A percentile compares a stretch with the other conserved stretches of the same genome.
Conservation (phyloP, 371 early-diverging fungal species). For the Mortierella sp. region DNA sequence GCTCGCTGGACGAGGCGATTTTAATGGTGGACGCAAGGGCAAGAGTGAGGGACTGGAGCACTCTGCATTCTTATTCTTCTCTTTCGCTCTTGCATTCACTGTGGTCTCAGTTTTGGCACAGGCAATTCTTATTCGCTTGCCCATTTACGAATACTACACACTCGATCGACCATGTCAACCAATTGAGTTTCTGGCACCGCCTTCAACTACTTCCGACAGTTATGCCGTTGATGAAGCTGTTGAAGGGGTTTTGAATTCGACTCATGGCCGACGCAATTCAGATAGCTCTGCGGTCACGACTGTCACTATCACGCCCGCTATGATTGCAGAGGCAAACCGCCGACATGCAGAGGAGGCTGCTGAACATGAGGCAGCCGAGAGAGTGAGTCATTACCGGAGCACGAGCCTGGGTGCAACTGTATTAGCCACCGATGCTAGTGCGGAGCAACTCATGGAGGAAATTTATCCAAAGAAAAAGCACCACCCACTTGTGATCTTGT, state of each 20-base stretch:
- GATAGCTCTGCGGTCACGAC: conserved; percentile 27
- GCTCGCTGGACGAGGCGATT: conserved; percentile 13
- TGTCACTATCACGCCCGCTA: conserved; percentile 41
- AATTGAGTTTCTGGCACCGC: conserved; percentile 41
- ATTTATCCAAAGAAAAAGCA: conserved; percentile 60
- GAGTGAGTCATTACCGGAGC: conserved; percentile 35
- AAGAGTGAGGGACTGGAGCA: conserved; percentile 53
- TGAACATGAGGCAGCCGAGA: conserved; percentile 17
- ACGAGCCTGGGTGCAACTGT: conserved; percentile 46
- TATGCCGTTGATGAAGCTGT: conserved; percentile 1
- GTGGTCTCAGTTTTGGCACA: conserved; percentile 63
- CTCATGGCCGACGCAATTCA: conserved; percentile 38
- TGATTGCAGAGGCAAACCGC: conserved; percentile 45
- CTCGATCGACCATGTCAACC: conserved; percentile 42
- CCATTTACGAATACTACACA: conserved; percentile 65
- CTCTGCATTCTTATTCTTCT: conserved; percentile 72
- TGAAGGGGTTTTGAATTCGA: neutral
- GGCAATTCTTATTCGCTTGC: conserved; percentile 57
- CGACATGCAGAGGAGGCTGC: conserved; percentile 27
- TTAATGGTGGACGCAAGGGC: conserved; percentile 16
- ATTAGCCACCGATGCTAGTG: conserved; percentile 38
- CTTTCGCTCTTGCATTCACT: conserved; percentile 64
- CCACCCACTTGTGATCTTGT: conserved; percentile 55
- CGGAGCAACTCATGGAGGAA: conserved; percentile 43
- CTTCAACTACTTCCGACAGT: conserved; percentile 12